These are phyloP conservation scores for Aspergillus saccharolyticus DNA, from an alignment of 495 filamentous ascomycete genomes.

Conservation along the genomic window DNA sequence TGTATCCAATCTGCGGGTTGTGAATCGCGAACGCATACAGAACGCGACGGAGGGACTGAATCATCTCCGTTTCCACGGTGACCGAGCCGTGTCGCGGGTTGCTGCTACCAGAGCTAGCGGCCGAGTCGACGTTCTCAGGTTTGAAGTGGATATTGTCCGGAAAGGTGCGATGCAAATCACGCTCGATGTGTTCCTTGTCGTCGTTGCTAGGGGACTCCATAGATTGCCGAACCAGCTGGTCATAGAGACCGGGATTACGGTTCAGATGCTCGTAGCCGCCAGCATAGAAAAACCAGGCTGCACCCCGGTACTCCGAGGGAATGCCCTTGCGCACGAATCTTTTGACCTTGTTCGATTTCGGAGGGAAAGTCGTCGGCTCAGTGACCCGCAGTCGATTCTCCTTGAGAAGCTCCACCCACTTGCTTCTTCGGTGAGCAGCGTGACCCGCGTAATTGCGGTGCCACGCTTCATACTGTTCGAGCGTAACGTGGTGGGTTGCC, in stretches of 20 bases:
- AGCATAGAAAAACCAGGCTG: conserved; percentile 98
- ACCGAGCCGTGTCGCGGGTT: conserved; percentile 30
- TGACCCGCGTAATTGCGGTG: conserved; percentile 63
- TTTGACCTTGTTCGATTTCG: conserved; percentile 75
- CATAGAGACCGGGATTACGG: conserved; percentile 70
- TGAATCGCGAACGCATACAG: conserved; percentile 86
- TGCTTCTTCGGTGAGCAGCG: conserved; percentile 63
- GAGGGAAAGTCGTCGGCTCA: conserved; percentile 72
- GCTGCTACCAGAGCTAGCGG: conserved; percentile 24
- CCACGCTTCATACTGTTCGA: conserved; percentile 80
- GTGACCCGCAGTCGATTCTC: conserved; percentile 68
- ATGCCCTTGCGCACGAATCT: conserved; percentile 93
- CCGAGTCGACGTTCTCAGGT: conserved; percentile 46
- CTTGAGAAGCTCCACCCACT: conserved; percentile 74
- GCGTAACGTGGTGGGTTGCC: conserved; percentile 69
- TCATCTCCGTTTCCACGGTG: conserved; percentile 65
- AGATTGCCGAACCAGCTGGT: conserved; percentile 58
- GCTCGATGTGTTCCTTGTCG: conserved; percentile 88
- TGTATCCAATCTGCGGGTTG: conserved; percentile 88
- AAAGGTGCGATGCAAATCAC: conserved; percentile 92
- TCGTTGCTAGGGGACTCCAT: conserved; percentile 57
- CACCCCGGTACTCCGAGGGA: conserved; percentile 84
- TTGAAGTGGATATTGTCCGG: conserved; percentile 93
- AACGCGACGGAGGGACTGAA: conserved; percentile 75
- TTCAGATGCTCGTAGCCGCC: conserved; percentile 73